These are phyloP conservation scores for Hydrangea macrophylla DNA, from an alignment of 148 eudicot species.

Conservation along the genomic window DNA sequence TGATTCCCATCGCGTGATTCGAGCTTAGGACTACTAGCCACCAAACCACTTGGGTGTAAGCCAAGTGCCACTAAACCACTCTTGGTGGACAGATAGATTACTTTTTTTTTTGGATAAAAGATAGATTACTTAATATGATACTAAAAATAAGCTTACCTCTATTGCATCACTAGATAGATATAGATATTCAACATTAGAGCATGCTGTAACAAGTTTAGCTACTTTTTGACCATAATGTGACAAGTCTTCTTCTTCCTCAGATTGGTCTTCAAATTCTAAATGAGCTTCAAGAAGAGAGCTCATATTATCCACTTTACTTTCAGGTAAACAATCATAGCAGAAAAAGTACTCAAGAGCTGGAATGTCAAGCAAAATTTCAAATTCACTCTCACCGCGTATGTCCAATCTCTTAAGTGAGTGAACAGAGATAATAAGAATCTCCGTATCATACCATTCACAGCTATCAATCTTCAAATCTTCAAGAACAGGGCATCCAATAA, in stretches of 20 bases:
- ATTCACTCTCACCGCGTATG: neutral
- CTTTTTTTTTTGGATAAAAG: too few relatives aligned
- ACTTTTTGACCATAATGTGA: too few relatives aligned
- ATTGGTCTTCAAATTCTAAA: neutral
- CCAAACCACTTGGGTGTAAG: too few relatives aligned
- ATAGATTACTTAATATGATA: too few relatives aligned
- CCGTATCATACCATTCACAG: neutral
- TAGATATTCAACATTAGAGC: neutral
- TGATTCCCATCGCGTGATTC: too few relatives aligned
- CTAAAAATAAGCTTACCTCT: neutral
- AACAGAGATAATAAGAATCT: neutral
- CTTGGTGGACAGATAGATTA: too few relatives aligned
- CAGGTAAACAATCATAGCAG: neutral
- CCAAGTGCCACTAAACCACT: too few relatives aligned
- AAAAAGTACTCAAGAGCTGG: neutral
- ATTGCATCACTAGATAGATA: neutral
- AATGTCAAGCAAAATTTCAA: neutral
- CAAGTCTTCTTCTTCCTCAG: neutral
- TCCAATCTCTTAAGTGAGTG: neutral
- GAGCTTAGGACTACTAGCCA: too few relatives aligned
- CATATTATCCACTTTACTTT: neutral
- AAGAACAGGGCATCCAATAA: conserved; percentile 7
- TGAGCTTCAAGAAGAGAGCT: conserved; percentile 1
- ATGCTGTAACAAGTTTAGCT: neutral
- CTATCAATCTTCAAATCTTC: neutral